Conservation (phyloP, 305 asterid genomes). For the Ajuga reptans region DNA sequence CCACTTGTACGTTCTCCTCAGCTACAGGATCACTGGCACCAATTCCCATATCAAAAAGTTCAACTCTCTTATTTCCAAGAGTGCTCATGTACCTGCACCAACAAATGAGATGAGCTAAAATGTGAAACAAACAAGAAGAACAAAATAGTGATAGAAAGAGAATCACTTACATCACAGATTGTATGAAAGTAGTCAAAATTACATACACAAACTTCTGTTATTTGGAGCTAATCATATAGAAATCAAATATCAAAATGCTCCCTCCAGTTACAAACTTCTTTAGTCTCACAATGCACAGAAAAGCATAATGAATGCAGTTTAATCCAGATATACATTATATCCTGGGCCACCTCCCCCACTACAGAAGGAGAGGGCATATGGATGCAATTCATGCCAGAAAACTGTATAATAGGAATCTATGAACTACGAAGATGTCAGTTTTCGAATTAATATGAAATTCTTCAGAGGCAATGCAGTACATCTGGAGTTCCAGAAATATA, state of each 20-base stretch:
- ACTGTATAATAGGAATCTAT: too few species aligned
- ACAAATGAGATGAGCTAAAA: constrained; percentile 12
- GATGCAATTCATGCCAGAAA: too few species aligned
- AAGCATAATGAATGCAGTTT: too few species aligned
- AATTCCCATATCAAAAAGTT: constrained; percentile 87
- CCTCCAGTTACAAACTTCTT: too few species aligned
- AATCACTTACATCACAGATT: background rate
- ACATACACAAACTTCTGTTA: background rate
- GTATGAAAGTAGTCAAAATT: background rate
- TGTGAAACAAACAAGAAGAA: background rate
- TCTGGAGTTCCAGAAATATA: too few species aligned
- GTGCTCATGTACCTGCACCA: constrained; percentile 77
- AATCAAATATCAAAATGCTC: background rate
- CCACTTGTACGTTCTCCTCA: constrained; percentile 80
- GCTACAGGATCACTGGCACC: constrained; percentile 73
- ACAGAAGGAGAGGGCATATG: too few species aligned
- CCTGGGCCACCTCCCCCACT: too few species aligned
- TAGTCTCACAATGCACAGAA: too few species aligned
- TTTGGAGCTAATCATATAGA: background rate
- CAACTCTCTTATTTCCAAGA: constrained; percentile 90
- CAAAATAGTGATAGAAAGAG: background rate
- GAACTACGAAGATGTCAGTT: too few species aligned
- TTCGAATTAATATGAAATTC: too few species aligned
- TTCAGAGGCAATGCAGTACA: too few species aligned
- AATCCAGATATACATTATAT: too few species aligned